These are phyloP conservation scores for Microcos paniculata DNA, from an alignment of 345 rosid genomes.

Conservation along the genomic window DNA sequence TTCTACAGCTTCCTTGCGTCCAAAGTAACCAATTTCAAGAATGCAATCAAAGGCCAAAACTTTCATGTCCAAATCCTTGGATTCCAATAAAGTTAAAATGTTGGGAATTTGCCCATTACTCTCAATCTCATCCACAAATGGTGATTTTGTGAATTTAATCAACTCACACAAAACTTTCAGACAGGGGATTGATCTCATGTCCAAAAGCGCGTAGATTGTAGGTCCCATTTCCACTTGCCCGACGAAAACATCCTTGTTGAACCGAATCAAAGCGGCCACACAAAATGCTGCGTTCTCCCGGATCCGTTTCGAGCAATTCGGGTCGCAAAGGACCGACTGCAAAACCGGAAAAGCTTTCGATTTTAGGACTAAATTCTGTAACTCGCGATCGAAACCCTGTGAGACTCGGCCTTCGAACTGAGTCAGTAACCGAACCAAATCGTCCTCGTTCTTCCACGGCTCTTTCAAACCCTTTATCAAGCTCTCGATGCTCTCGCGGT, in stretches of 20 bases:
- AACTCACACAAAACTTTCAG: constrained; percentile 41
- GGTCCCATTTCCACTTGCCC: constrained; percentile 56
- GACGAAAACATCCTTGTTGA: constrained; percentile 72
- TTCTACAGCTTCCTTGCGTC: constrained; percentile 64
- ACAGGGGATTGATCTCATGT: constrained; percentile 33
- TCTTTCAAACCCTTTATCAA: constrained; percentile 35
- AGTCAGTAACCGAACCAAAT: constrained; percentile 34
- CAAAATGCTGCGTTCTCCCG: constrained; percentile 47
- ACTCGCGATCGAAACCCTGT: constrained; percentile 50
- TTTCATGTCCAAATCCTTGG: constrained; percentile 40
- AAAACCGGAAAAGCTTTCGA: constrained; percentile 43
- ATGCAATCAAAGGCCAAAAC: constrained; percentile 49
- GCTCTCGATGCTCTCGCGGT: constrained; percentile 56
- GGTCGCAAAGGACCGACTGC: constrained; percentile 35
- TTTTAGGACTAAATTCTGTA: constrained; percentile 55
- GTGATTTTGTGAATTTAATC: constrained; percentile 54
- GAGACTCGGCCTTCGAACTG: constrained; percentile 49
- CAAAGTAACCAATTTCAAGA: constrained; percentile 65
- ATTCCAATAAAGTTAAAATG: constrained; percentile 40
- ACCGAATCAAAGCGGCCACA: constrained; percentile 45
- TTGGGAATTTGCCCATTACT: constrained; percentile 45
- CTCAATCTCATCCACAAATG: constrained; percentile 58
- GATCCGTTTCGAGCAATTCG: constrained; percentile 28
- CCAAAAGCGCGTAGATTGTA: constrained; percentile 44
- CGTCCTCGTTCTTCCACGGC: constrained; percentile 34